Evolutionary conservation across 2,329 filamentous ascomycete genomes (phyloP), one percentile per base, ranked within the genome.

Genomic region (Leptographium lundbergii): DNA sequence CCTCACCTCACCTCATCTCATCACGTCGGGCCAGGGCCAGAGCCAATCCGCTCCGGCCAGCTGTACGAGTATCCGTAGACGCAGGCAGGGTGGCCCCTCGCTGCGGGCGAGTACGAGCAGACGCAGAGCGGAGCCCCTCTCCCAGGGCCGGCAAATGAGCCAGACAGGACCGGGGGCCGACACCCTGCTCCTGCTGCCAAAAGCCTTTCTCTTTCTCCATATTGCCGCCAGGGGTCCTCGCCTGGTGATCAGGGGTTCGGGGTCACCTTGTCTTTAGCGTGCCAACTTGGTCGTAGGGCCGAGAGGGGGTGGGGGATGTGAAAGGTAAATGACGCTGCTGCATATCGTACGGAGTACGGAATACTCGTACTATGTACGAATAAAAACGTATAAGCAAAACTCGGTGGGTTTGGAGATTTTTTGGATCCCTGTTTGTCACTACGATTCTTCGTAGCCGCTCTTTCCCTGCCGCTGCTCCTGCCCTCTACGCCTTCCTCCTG

Each of bases 131-230:
- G 48, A 51, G 25, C 45, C 45, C 48, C 14, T 6, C 24, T 17
- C 48, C 48, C n/a, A 24, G 53, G 53, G 6, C 29, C 53, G 53
- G 53, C 53, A 55, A 55, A 55, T 55, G 53, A 55, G 53, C 14
- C 22, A 22, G 29, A 22, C 34, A 42, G 53, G 53, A 24, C 53
- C 29, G 22, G 53, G 53, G 34, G 6, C 3, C 3, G 6, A 14
- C 22, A 50, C 9, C 5, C 36, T 39, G 36, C 36, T 17, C 24
- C 39, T 42, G 39, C 39, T 19, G 13, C 14, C 45, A 24, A 22
- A 24, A 24, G 22, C 47, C 17, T 25, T 25, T 4, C 24, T 51
- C 25, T 45, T n/a, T 45, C 42, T 51, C 48, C 48, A 14, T 29
- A 51, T 51, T 51, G 25, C 24, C 25, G 13, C 6, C 48, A 51